Evolutionary conservation across 2,329 filamentous ascomycete species (phyloP), one percentile per base, ranked within the genome.

Genomic region (Neoarthrinium moseri): DNA sequence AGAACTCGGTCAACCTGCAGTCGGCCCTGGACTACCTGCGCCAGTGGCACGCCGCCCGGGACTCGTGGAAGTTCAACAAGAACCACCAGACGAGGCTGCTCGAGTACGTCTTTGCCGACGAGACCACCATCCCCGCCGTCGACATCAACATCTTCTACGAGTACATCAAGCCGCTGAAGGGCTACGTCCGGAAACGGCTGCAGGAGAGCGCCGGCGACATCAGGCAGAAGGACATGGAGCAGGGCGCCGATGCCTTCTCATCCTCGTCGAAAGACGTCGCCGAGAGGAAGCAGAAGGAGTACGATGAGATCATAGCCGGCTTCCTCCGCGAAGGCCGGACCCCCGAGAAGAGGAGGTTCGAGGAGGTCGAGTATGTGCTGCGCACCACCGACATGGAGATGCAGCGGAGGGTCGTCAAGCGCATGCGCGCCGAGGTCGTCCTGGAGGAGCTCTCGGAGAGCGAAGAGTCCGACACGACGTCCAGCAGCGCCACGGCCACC

Each of bases 1-100:
- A 51, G 41, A 51, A 66, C 62, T 47, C 61, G 57, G 53, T 62
- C 66, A 75, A 80, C 50, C 68, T 84, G 45, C 75, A 80, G 37
- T 78, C 84, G 12, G 85, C 90, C 47, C 74, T 95, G 13, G 75
- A 81, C 43, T 96, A 96, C 63, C 78, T 96, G 35, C 76, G 76
- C 37, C 82, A 85, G 61, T 96, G 91, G 77, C 77, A 88, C 67
- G 78, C 77, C 45, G 78, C 83, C 50, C 83, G 83, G 47, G 72
- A 77, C 8, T 75, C 74, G 56, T 97, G 92, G 92, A 96, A 96
- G 67, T 97, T 96, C 74, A 95, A 95, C 73, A 96, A 96, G 71
- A 91, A 90, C 56, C 83, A 90, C 61, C 91, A 96, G 67, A 89
- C 85, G 44, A 82, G 89, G 56, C 74, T 96, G 11, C 80, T 96